These are phyloP conservation scores for Phytophthora boehmeriae DNA, from an alignment of 352 stramenopile genomes.

Conservation along the genomic window DNA sequence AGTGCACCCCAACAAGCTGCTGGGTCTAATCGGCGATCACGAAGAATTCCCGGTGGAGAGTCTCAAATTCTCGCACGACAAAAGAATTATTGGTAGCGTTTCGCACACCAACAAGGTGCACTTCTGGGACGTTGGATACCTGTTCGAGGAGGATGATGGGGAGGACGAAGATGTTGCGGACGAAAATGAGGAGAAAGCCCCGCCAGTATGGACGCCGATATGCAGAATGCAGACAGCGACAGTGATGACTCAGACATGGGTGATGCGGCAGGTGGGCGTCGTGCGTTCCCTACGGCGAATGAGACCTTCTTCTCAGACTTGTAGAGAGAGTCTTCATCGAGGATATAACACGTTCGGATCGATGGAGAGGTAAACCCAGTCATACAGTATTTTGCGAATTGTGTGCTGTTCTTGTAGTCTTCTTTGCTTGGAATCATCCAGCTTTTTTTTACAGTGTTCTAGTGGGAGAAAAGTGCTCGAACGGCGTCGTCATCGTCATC, in stretches of 20 bases:
- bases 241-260: slow-evolving; percentile 67
- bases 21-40: slow-evolving; percentile 96
- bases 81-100: slow-evolving; percentile 92
- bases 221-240: slow-evolving; percentile 89
- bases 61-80: slow-evolving; percentile 87
- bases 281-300: slow-evolving; percentile 66
- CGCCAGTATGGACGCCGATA: slow-evolving; percentile 59
- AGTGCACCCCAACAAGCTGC: slow-evolving; percentile 95
- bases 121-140: slow-evolving; percentile 95
- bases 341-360: slow-evolving; percentile 21
- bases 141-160: slow-evolving; percentile 90
- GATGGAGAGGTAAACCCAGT: slow-evolving; percentile 24
- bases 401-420: background rate
- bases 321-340: slow-evolving; percentile 32
- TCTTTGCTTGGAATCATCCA: background rate
- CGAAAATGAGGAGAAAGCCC: slow-evolving; percentile 57
- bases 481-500: slow-evolving; percentile 7
- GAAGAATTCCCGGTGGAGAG: slow-evolving; percentile 96
- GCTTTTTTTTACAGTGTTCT: background rate
- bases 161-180: slow-evolving; percentile 74
- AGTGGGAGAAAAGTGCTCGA: slow-evolving; percentile 22
- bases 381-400: slow-evolving; percentile 35
- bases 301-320: slow-evolving; percentile 89
- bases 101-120: slow-evolving; percentile 95
- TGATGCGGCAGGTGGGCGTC: slow-evolving; percentile 38